Evolutionary conservation across 75 land plant genomes (phyloP).

Genomic region (Isoetes taiwanensis): DNA sequence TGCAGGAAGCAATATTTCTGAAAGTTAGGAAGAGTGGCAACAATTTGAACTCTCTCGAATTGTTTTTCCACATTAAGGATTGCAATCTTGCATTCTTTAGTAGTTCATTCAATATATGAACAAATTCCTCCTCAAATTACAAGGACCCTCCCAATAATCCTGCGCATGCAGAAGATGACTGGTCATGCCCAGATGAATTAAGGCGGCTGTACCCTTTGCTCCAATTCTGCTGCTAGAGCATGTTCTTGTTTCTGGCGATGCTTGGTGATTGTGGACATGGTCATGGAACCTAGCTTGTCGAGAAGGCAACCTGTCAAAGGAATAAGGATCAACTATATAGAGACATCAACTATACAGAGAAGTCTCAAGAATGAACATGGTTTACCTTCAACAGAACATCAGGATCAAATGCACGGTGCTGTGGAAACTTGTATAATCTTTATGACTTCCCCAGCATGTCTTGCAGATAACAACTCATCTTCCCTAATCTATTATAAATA

Average conservation of each 20-base stretch:
- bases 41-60: no score
- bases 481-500: conserved; percentile 61
- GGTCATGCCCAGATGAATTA: conserved; percentile 15
- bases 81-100: no score
- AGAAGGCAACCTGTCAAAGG: conserved; percentile 61
- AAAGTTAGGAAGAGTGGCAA: no score
- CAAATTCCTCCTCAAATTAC: no score
- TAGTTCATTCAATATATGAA: no score
- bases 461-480: conserved; percentile 51
- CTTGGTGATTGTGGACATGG: conserved; percentile 49
- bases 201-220: conserved; percentile 47
- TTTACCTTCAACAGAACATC: conserved; percentile 73
- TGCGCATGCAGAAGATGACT: background rate
- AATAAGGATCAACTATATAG: background rate
- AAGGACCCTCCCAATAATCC: no score
- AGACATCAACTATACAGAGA: background rate
- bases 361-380: background rate
- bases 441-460: conserved; percentile 67
- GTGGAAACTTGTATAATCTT: conserved; percentile 47
- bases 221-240: conserved; percentile 75
- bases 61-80: no score
- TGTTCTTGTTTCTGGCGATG: conserved; percentile 73
- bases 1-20: no score
- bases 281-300: conserved; percentile 69
- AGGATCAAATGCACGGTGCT: conserved; percentile 68